These are phyloP conservation scores for Mucor velutinosus DNA, from an alignment of 371 early-diverging fungal species.

Conservation along the genomic window DNA sequence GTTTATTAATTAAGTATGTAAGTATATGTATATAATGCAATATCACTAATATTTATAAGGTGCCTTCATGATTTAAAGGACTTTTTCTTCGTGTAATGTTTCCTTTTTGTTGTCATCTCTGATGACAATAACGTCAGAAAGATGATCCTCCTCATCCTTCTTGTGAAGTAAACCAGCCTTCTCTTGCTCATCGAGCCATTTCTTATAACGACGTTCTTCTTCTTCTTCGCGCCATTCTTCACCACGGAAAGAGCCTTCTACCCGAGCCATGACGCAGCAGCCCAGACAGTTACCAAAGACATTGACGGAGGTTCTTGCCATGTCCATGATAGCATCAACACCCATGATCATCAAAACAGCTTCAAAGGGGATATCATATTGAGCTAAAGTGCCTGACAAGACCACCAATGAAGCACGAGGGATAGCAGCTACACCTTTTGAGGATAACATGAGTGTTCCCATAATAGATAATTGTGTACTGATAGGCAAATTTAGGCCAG, in stretches of 20 bases:
- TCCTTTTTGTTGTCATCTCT: slow-evolving; percentile 13
- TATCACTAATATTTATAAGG: neutral
- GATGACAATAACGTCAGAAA: slow-evolving; percentile 9
- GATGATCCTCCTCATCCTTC: neutral
- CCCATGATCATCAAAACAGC: slow-evolving; percentile 68
- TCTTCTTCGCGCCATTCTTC: slow-evolving; percentile 49
- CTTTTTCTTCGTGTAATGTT: neutral
- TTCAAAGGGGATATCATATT: slow-evolving; percentile 61
- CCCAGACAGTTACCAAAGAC: slow-evolving; percentile 78
- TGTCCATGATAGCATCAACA: slow-evolving; percentile 81
- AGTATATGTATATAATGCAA: neutral
- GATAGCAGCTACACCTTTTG: slow-evolving; percentile 83
- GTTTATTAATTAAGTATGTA: neutral
- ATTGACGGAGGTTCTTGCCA: slow-evolving; percentile 79
- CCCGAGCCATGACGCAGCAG: slow-evolving; percentile 69
- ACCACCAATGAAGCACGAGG: slow-evolving; percentile 69
- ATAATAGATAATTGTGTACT: slow-evolving; percentile 72
- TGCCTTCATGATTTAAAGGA: neutral
- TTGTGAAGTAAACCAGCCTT: neutral
- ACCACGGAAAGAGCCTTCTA: slow-evolving; percentile 75
- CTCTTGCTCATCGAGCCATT: slow-evolving; percentile 19
- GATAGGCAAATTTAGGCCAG: slow-evolving; percentile 56
- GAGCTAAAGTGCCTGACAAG: slow-evolving; percentile 20
- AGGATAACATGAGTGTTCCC: slow-evolving; percentile 74
- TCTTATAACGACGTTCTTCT: slow-evolving; percentile 39